Conservation (phyloP, 768 basidiomycete genomes). For the Xerocomellus dryophilus region DNA sequence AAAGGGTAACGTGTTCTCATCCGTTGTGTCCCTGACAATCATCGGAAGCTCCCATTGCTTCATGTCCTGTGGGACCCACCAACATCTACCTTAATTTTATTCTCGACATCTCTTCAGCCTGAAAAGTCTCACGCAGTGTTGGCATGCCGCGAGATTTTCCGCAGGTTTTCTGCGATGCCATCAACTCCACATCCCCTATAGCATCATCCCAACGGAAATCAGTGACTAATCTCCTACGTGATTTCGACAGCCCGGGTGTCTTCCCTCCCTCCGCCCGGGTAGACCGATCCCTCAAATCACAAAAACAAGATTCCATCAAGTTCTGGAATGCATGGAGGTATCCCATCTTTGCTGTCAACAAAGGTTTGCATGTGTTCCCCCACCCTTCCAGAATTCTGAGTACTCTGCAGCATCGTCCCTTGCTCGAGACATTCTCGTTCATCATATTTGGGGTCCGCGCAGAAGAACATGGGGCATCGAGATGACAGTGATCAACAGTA, state of each 20-base stretch:
- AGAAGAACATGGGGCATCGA: slow-evolving; percentile 91
- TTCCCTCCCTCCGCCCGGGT: slow-evolving; percentile 73
- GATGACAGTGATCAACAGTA: slow-evolving; percentile 84
- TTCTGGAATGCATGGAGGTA: slow-evolving; percentile 75
- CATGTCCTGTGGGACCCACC: background rate
- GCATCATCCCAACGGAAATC: slow-evolving; percentile 14
- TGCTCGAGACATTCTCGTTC: slow-evolving; percentile 67
- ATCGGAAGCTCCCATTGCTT: background rate
- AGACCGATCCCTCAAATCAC: slow-evolving; percentile 61
- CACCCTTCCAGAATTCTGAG: background rate
- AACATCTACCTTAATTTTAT: background rate
- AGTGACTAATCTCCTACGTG: slow-evolving; percentile 32
- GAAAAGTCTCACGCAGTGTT: background rate
- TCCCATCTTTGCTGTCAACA: slow-evolving; percentile 59
- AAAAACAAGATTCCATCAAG: slow-evolving; percentile 51
- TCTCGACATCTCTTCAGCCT: background rate
- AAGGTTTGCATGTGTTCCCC: slow-evolving; percentile 44
- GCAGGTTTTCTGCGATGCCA: slow-evolving; percentile 15
- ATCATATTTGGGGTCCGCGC: slow-evolving; percentile 84
- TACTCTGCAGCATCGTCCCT: slow-evolving; percentile 31
- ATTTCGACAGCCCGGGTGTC: slow-evolving; percentile 67
- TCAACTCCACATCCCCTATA: slow-evolving; percentile 15
- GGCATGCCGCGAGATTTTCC: slow-evolving; percentile 28
- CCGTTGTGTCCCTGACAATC: background rate
- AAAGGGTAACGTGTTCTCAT: slow-evolving; percentile 18